These are phyloP conservation scores for Puccinellia tenuiflora DNA, from an alignment of 176 grass and related monocot species.

Conservation along the genomic window DNA sequence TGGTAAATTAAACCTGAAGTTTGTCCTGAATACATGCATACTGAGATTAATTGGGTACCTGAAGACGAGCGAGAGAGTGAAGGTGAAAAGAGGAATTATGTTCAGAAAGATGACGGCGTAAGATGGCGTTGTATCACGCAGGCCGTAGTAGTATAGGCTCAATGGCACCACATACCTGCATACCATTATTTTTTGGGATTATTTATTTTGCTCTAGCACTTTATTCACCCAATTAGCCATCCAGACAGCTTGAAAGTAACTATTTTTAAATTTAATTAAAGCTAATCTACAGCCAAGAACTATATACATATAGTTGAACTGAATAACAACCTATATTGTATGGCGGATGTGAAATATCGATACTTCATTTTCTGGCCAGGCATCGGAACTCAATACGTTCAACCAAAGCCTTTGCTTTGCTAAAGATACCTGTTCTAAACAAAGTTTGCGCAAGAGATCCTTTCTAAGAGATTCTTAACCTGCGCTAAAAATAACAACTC, in stretches of 20 bases:
- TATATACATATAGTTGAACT: background rate
- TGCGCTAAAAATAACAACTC: background rate
- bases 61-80: conserved; percentile 41
- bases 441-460: background rate
- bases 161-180: conserved; percentile 48
- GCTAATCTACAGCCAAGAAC: background rate
- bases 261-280: background rate
- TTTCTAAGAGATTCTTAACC: background rate
- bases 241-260: background rate
- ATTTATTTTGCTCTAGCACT: background rate
- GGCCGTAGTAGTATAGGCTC: conserved; percentile 51
- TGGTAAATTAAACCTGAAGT: background rate
- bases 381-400: background rate
- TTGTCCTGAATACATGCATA: background rate
- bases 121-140: conserved; percentile 43
- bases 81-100: conserved; percentile 42
- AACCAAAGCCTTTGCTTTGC: no score
- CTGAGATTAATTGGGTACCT: conserved; percentile 18
- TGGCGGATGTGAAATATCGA: background rate
- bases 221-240: background rate
- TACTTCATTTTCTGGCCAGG: background rate
- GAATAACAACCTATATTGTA: background rate
- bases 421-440: background rate
- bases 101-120: conserved; percentile 48
- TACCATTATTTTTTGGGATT: background rate